Base-by-base conservation (phyloP, 2,329 filamentous ascomycete genomes). In the Byssoonygena ceratinophila region DNA sequence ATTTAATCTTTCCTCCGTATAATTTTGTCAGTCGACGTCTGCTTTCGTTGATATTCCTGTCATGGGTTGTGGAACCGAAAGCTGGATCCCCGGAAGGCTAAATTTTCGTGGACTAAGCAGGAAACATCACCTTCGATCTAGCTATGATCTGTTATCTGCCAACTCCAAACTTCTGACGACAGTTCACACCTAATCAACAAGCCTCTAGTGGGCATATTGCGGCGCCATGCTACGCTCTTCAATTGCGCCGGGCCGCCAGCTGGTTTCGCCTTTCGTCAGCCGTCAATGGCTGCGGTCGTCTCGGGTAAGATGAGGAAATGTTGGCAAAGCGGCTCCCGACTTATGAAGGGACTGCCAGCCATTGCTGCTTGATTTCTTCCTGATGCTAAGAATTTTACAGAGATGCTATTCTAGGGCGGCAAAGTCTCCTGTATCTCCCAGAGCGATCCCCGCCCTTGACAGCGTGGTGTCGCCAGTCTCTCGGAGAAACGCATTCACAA, bases 171-270 rank as follows among this genome's bases (percentile, higher is more conserved):
- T 8, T 31, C 22, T 27, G 22, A 37, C 49, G 29, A 34, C 37
- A 40, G 27, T 20, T n/a, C n/a, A 51, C 27, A 37, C 32, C 18
- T 27, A 9, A 52, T 32, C 46, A 23, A 52, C 44, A 40, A 46
- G 41, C 44, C 50, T 52, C 29, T 52, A 23, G 50, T 23, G 12
- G 50, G 44, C 43, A 52, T 40, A 49, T 22, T 47, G 49, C 69
- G 69, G 74, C 73, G 72, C 64, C 61, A 78, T 79, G 76, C 73
- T 78, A 74, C 76, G 76, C 68, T 72, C 71, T 62, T 75, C 75
- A 63, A 68, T 78, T 67, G 64, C 67, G 59, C 68, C 73, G 59
- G 67, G 72, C 64, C 74, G 70, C 59, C 66, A 67, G 60, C 59
- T 70, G 59, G 63, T 70, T 64, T 63, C 66, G 54, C 64, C 64